A percentile compares a stretch with the other conserved stretches of the same genome.
These are phyloP conservation scores for Stachybotrys elegans DNA, from an alignment of 2,329 filamentous ascomycete genomes.

Conservation along the genomic window DNA sequence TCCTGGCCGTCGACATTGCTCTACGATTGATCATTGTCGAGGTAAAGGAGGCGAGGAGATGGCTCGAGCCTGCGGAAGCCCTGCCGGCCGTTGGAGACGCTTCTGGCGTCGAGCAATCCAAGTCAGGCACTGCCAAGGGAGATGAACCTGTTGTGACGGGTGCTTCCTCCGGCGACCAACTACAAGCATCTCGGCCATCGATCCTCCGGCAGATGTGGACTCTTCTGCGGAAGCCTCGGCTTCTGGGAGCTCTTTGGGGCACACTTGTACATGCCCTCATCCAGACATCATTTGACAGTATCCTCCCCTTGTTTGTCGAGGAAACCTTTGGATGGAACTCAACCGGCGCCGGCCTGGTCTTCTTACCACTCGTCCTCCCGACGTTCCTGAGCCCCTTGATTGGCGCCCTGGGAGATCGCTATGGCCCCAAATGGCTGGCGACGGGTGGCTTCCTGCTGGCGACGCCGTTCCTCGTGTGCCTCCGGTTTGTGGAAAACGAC, in stretches of 20 bases:
- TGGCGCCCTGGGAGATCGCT: conserved; percentile 25
- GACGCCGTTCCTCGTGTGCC: conserved; percentile 27
- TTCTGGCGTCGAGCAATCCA: conserved; percentile 2
- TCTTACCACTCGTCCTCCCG: conserved; percentile 26
- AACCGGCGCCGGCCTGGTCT: conserved; percentile 27
- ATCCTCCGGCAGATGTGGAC: conserved; percentile 15
- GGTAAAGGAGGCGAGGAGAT: conserved; percentile 23
- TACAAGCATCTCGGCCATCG: not conserved
- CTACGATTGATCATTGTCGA: conserved; percentile 28
- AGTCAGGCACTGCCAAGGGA: not conserved
- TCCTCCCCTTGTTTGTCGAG: conserved; percentile 24
- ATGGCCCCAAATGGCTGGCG: conserved; percentile 28
- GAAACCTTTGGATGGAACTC: conserved; percentile 26
- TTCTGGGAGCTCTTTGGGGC: conserved; percentile 27
- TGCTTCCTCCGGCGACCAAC: not conserved
- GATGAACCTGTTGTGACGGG: not conserved
- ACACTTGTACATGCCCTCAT: conserved; percentile 27
- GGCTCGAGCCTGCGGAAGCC: conserved; percentile 12
- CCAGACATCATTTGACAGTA: conserved; percentile 27
- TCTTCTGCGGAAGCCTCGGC: conserved; percentile 23
- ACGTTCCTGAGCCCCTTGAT: conserved; percentile 24
- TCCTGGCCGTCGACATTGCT: conserved; percentile 24
- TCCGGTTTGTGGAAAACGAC: conserved; percentile 26
- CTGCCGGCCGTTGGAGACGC: conserved; percentile 3
- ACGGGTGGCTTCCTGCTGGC: conserved; percentile 25